Percentiles rank a stretch among this genome's conserved stretches.
Evolutionary conservation across 2,329 filamentous ascomycete genomes (phyloP).

Genomic region (Xylariales sp.): DNA sequence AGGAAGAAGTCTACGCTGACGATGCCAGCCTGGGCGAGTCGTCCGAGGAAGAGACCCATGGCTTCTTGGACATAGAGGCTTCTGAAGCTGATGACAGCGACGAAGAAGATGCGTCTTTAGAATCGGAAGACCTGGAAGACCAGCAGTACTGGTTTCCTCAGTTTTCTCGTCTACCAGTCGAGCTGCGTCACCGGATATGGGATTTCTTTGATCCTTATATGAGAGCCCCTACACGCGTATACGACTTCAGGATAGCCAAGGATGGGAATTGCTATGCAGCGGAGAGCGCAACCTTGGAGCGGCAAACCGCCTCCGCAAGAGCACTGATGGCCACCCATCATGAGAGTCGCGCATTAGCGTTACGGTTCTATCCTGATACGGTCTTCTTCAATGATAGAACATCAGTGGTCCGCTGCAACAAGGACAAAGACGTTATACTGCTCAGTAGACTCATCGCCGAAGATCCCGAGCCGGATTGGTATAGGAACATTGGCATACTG

Average conservation of each 20-base stretch:
- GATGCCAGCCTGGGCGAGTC: not conserved
- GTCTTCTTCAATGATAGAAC: slow-evolving; percentile 13
- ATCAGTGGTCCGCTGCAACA: slow-evolving; percentile 20
- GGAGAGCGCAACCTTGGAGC: slow-evolving; percentile 14
- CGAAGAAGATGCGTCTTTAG: no score
- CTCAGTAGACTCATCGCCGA: slow-evolving; percentile 2
- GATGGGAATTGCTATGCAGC: slow-evolving; percentile 7
- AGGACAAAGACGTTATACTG: slow-evolving; percentile 22
- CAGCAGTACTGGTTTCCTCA: slow-evolving; percentile 23
- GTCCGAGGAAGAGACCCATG: slow-evolving; percentile 11
- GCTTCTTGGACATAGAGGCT: slow-evolving; percentile 26
- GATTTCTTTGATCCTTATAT: slow-evolving; percentile 27
- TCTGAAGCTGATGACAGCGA: slow-evolving; percentile 14
- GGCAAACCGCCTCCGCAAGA: slow-evolving; percentile 25
- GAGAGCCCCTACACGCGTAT: slow-evolving; percentile 19
- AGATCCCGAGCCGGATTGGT: not conserved
- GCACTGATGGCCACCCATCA: slow-evolving; percentile 21
- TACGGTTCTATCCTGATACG: slow-evolving; percentile 25
- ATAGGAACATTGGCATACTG: not conserved
- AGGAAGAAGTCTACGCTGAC: not conserved
- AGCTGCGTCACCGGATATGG: slow-evolving; percentile 30
- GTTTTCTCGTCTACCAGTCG: slow-evolving; percentile 26
- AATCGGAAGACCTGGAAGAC: slow-evolving; percentile 6
- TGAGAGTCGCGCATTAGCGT: slow-evolving; percentile 26
- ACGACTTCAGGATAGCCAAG: slow-evolving; percentile 8